Conservation (phyloP, 495 filamentous ascomycete species). For the Penicillium mononematosum region DNA sequence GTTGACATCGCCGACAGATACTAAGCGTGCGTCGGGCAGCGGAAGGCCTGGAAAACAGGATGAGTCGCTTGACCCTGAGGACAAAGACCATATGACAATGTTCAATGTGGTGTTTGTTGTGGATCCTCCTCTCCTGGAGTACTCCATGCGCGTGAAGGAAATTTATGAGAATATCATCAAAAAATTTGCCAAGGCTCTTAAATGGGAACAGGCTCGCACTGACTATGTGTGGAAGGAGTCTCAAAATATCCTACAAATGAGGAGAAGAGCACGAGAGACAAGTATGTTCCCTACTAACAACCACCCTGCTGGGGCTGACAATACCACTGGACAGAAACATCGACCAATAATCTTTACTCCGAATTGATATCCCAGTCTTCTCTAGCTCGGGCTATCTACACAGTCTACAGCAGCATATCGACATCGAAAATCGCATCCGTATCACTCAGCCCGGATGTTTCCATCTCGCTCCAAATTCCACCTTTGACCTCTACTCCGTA, state of each 20-base stretch:
- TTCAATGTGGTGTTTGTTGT: constrained; percentile 95
- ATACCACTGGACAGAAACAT: constrained; percentile 31
- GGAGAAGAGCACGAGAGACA: constrained; percentile 74
- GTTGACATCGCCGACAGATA: constrained; percentile 32
- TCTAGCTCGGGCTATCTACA: constrained; percentile 79
- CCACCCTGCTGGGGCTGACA: constrained; percentile 2
- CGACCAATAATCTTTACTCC: constrained; percentile 42
- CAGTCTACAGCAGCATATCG: constrained; percentile 76
- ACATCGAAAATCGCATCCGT: constrained; percentile 78
- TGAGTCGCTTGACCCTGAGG: constrained; percentile 49
- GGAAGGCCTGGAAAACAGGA: constrained; percentile 38
- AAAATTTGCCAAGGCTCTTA: constrained; percentile 84
- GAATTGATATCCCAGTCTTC: constrained; percentile 72
- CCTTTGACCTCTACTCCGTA: constrained; percentile 72
- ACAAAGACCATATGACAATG: constrained; percentile 77
- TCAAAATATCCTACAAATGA: constrained; percentile 70
- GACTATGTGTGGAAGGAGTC: constrained; percentile 88
- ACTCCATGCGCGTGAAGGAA: constrained; percentile 68
- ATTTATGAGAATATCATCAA: constrained; percentile 86
- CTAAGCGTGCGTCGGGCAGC: constrained; percentile 42
- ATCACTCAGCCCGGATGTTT: constrained; percentile 55
- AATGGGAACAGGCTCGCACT: constrained; percentile 82
- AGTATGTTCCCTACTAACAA: constrained; percentile 46
- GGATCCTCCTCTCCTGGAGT: constrained; percentile 73
- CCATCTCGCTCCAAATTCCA: constrained; percentile 84